A percentile compares a stretch with the other conserved stretches of the same genome.
These are phyloP conservation scores for Rhodosporidiobolus odoratus DNA, from an alignment of 768 basidiomycete genomes.

Conservation along the genomic window DNA sequence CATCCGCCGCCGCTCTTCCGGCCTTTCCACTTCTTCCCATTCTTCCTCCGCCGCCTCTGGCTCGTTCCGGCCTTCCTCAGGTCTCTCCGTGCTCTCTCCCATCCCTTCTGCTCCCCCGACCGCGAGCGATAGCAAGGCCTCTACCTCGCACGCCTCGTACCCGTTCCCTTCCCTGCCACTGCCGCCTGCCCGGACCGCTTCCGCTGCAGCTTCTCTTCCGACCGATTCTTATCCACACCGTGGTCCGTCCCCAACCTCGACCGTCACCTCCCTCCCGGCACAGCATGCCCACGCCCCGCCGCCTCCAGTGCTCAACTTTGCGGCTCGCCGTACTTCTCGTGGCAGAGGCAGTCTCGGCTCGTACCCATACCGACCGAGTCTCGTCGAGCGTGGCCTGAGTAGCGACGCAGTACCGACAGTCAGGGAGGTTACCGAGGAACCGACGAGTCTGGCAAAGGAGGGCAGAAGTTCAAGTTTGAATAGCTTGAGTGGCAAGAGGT, in stretches of 20 bases:
- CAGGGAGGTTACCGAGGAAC: not conserved
- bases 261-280: constrained; percentile 5
- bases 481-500: not conserved
- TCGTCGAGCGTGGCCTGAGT: constrained; percentile 23
- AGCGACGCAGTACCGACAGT: not conserved
- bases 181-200: not conserved
- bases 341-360: not conserved
- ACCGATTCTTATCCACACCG: not conserved
- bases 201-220: not conserved
- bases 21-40: not conserved
- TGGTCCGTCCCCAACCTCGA: not conserved
- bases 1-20: constrained; percentile 18
- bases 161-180: constrained; percentile 10
- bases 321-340: constrained; percentile 9
- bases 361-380: constrained; percentile 25
- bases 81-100: constrained; percentile 6
- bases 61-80: not conserved
- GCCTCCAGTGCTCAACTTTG: constrained; percentile 24
- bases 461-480: not conserved
- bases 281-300: not conserved
- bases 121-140: not conserved
- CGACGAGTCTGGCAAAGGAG: not conserved
- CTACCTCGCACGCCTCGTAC: not conserved
- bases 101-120: constrained; percentile 17
- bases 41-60: not conserved